Percentiles rank a stretch among this genome's conserved stretches.
phyloP scores from a whole-genome alignment of 805 yeast genomes.

The Wickerhamomyces chambardii region DNA sequence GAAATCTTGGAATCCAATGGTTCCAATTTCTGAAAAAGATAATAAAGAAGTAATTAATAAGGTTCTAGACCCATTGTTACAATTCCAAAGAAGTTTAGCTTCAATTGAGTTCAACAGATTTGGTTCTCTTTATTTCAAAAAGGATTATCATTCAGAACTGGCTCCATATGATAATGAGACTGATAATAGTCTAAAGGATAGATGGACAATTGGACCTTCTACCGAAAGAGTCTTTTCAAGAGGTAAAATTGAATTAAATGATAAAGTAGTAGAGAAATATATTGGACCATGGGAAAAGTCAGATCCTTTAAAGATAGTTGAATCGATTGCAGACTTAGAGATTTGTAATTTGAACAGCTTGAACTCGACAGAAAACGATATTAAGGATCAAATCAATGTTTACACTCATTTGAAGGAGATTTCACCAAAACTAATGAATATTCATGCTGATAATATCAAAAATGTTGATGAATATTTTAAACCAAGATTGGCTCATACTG shows the following conservation, averaged over 20 bases:
- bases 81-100: slow-evolving; percentile 48
- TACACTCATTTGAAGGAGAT: slow-evolving; percentile 51
- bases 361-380: slow-evolving; percentile 36
- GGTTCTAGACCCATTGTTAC: slow-evolving; percentile 68
- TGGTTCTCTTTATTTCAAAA: slow-evolving; percentile 78
- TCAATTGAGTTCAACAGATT: slow-evolving; percentile 54
- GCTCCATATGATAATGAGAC: slow-evolving; percentile 56
- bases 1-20: slow-evolving; percentile 87
- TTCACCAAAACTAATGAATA: slow-evolving; percentile 47
- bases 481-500: slow-evolving; percentile 74
- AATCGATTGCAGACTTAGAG: slow-evolving; percentile 58
- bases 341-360: slow-evolving; percentile 46
- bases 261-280: slow-evolving; percentile 34
- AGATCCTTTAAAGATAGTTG: slow-evolving; percentile 53
- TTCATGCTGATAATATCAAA: slow-evolving; percentile 45
- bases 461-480: slow-evolving; percentile 52
- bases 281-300: slow-evolving; percentile 73
- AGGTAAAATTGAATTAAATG: slow-evolving; percentile 45
- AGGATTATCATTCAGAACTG: slow-evolving; percentile 43
- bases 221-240: slow-evolving; percentile 75
- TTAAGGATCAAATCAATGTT: slow-evolving; percentile 45
- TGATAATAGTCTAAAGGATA: slow-evolving; percentile 34
- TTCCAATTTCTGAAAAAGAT: slow-evolving; percentile 44
- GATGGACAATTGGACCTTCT: slow-evolving; percentile 92
- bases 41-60: slow-evolving; percentile 40